Percentiles rank a stretch among this genome's conserved stretches.
Evolutionary conservation across 257 asterid species (phyloP).

Genomic region (Rauvolfia tetraphylla): DNA sequence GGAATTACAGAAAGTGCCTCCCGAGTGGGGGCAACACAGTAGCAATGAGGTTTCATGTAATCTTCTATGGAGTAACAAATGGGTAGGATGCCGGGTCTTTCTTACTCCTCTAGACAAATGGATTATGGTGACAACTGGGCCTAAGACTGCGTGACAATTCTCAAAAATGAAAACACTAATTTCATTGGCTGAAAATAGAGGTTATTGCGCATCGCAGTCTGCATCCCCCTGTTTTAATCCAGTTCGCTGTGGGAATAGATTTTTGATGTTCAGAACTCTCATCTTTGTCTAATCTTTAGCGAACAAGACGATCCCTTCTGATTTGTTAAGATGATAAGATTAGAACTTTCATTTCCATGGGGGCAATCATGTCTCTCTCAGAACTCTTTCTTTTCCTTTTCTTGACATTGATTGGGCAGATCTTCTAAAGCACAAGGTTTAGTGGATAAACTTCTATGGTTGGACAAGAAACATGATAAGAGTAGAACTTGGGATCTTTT

Average conservation of each 20-base stretch:
- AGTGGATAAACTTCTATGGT: constrained; percentile 5
- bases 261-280: background rate
- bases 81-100: background rate
- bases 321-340: background rate
- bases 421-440: background rate
- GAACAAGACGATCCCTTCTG: constrained; percentile 26
- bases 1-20: background rate
- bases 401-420: background rate
- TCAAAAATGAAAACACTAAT: background rate
- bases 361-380: background rate
- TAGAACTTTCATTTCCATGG: background rate
- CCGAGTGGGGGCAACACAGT: background rate
- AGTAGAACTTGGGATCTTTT: background rate
- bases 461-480: background rate
- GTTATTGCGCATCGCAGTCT: background rate
- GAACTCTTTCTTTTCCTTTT: constrained; percentile 6
- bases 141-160: background rate
- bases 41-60: background rate
- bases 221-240: background rate
- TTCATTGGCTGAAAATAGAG: background rate
- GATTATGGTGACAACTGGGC: background rate
- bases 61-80: constrained; percentile 3
- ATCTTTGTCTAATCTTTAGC: constrained; percentile 29
- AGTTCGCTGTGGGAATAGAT: background rate
- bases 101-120: background rate